A percentile compares a stretch with the other conserved stretches of the same genome.
Evolutionary conservation across 108 stramenopile species (phyloP).

Genomic region (Nannochloropsis gaditana): DNA sequence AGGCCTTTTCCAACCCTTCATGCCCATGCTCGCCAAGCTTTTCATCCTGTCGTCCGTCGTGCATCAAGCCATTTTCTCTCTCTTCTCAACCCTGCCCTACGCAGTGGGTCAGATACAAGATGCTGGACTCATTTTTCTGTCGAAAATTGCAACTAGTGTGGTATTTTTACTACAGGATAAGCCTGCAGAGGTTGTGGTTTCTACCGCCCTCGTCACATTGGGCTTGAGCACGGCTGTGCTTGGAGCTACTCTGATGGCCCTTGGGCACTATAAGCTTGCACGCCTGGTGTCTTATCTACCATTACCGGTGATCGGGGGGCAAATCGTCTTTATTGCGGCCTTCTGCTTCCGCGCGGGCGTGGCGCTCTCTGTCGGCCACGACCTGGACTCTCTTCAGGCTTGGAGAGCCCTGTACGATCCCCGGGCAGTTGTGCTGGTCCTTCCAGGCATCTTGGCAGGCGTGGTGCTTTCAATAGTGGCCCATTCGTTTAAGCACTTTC

Average conservation of each 20-base stretch:
- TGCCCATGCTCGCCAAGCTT: slow-evolving; percentile 55
- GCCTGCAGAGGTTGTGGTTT: slow-evolving; percentile 49
- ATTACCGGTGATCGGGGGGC: slow-evolving; percentile 73
- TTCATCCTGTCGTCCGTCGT: slow-evolving; percentile 70
- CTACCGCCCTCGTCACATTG: slow-evolving; percentile 60
- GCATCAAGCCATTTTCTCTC: slow-evolving; percentile 83
- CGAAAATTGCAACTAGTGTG: slow-evolving; percentile 71
- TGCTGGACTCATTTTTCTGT: slow-evolving; percentile 91
- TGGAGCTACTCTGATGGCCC: slow-evolving; percentile 67
- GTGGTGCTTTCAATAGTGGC: slow-evolving; percentile 64
- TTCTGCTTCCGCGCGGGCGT: slow-evolving; percentile 89
- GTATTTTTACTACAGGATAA: slow-evolving; percentile 58
- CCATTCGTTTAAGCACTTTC: slow-evolving; percentile 45
- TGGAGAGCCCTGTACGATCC: slow-evolving; percentile 62
- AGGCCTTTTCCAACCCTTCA: slow-evolving; percentile 36
- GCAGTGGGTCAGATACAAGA: slow-evolving; percentile 95
- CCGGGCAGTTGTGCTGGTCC: slow-evolving; percentile 57
- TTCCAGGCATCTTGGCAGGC: slow-evolving; percentile 77
- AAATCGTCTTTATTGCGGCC: slow-evolving; percentile 66
- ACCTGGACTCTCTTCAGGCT: slow-evolving; percentile 55
- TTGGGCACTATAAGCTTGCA: slow-evolving; percentile 74
- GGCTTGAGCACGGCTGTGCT: slow-evolving; percentile 71
- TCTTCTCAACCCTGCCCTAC: slow-evolving; percentile 73
- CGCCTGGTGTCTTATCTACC: slow-evolving; percentile 82
- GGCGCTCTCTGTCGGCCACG: slow-evolving; percentile 63